phyloP scores from a whole-genome alignment of 163 green algal genomes.

The Chloroidium sp. region DNA sequence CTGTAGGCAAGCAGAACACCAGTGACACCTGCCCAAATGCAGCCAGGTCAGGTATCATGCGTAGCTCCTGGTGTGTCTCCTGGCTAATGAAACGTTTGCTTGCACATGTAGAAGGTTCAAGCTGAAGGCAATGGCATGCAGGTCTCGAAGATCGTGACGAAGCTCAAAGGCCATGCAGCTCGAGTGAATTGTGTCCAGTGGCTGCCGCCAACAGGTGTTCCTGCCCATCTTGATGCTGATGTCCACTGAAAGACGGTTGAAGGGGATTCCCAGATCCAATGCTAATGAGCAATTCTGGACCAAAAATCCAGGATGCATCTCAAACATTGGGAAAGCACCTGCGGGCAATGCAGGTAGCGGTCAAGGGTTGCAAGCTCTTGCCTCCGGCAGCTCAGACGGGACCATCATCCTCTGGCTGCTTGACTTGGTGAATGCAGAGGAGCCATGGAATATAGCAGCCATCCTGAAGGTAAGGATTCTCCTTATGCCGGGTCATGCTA shows the following conservation, averaged over 20 bases:
- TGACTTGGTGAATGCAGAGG: background rate
- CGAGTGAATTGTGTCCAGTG: constrained; percentile 62
- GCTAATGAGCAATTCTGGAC: background rate
- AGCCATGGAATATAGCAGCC: too few relatives aligned
- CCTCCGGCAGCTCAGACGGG: constrained; percentile 41
- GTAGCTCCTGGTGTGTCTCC: too few relatives aligned
- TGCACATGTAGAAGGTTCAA: too few relatives aligned
- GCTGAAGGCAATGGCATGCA: too few relatives aligned
- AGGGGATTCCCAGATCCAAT: background rate
- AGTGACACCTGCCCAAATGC: too few relatives aligned
- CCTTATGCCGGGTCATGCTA: too few relatives aligned
- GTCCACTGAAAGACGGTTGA: background rate
- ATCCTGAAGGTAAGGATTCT: too few relatives aligned
- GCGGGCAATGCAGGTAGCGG: constrained; percentile 1
- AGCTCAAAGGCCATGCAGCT: constrained; percentile 52
- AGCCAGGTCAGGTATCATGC: too few relatives aligned
- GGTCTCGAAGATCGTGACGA: too few relatives aligned
- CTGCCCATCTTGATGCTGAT: background rate
- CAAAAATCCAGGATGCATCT: background rate
- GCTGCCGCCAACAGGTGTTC: constrained; percentile 21
- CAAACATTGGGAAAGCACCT: background rate
- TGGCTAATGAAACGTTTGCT: too few relatives aligned
- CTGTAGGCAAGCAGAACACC: too few relatives aligned
- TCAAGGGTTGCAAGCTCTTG: constrained; percentile 15
- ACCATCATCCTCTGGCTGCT: constrained; percentile 40